phyloP scores from a whole-genome alignment of 495 filamentous ascomycete species.

The Neurospora intermedia region DNA sequence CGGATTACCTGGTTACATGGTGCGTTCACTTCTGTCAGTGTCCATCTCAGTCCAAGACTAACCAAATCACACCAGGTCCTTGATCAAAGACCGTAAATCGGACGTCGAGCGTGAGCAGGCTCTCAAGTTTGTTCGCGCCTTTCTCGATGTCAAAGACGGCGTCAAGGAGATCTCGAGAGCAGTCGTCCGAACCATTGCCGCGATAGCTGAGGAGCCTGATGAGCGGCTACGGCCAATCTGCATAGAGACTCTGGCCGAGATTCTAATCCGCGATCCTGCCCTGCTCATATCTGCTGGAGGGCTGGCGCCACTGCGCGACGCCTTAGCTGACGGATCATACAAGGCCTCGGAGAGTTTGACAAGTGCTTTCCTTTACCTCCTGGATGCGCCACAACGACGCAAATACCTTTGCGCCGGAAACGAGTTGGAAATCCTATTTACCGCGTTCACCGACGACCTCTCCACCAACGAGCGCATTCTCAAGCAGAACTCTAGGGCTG shows the following conservation, averaged over 20 bases:
- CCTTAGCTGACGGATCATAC: slow-evolving; percentile 81
- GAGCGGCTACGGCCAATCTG: slow-evolving; percentile 84
- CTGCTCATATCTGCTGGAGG: slow-evolving; percentile 73
- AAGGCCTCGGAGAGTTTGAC: slow-evolving; percentile 80
- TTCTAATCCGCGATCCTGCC: slow-evolving; percentile 73
- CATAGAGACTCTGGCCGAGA: slow-evolving; percentile 83
- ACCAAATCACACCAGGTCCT: slow-evolving; percentile 39
- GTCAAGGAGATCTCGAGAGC: slow-evolving; percentile 78
- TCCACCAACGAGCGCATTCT: slow-evolving; percentile 63
- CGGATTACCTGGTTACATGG: slow-evolving; percentile 82
- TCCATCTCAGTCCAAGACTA: background rate
- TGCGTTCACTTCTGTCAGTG: slow-evolving; percentile 19
- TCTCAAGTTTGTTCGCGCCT: slow-evolving; percentile 89
- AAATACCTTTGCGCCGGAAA: slow-evolving; percentile 72
- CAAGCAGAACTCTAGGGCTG: slow-evolving; percentile 75
- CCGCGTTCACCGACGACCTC: slow-evolving; percentile 79
- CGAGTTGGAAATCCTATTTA: slow-evolving; percentile 68
- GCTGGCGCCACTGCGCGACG: slow-evolving; percentile 69
- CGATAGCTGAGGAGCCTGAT: slow-evolving; percentile 79
- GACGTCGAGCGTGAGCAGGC: slow-evolving; percentile 96
- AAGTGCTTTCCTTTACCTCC: slow-evolving; percentile 72
- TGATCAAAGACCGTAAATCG: slow-evolving; percentile 90
- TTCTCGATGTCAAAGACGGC: slow-evolving; percentile 91
- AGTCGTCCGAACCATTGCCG: slow-evolving; percentile 76
- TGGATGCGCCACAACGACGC: slow-evolving; percentile 73